phyloP scores from a whole-genome alignment of 768 basidiomycete species.

The Rickenella mellea region DNA sequence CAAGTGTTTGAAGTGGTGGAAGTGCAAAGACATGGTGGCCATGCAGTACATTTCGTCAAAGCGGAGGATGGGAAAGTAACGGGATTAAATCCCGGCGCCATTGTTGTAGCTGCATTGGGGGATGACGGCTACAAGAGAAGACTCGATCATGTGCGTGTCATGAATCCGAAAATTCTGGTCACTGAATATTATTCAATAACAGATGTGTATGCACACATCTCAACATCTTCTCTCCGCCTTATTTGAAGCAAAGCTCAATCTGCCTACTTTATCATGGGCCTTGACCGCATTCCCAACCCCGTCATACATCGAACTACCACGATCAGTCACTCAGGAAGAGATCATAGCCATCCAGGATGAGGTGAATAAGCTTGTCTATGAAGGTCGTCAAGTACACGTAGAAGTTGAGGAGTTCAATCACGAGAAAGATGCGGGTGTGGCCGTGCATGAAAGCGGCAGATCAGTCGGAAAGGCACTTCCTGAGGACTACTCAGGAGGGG shows the following conservation, averaged over 20 bases:
- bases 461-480: conserved; percentile 50
- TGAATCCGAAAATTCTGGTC: not conserved
- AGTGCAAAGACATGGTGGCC: conserved; percentile 58
- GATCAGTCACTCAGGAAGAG: conserved; percentile 56
- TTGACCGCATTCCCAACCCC: conserved; percentile 57
- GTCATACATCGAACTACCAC: conserved; percentile 70
- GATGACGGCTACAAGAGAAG: conserved; percentile 54
- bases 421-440: conserved; percentile 17
- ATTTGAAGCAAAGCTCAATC: conserved; percentile 51
- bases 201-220: conserved; percentile 82
- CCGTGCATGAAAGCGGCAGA: conserved; percentile 36
- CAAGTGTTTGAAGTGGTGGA: conserved; percentile 50
- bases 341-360: conserved; percentile 49
- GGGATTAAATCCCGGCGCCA: conserved; percentile 39
- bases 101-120: conserved; percentile 45
- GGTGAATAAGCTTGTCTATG: conserved; percentile 60
- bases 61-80: conserved; percentile 26
- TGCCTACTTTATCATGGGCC: conserved; percentile 80
- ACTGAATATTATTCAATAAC: conserved; percentile 1
- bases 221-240: conserved; percentile 78
- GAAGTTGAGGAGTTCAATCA: conserved; percentile 62
- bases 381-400: conserved; percentile 59
- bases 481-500: conserved; percentile 64
- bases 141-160: conserved; percentile 56
- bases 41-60: conserved; percentile 66